Evolutionary conservation across 129 eudicot species (phyloP), one percentile per base, ranked within the genome.

Genomic region (Tagetes patula): DNA sequence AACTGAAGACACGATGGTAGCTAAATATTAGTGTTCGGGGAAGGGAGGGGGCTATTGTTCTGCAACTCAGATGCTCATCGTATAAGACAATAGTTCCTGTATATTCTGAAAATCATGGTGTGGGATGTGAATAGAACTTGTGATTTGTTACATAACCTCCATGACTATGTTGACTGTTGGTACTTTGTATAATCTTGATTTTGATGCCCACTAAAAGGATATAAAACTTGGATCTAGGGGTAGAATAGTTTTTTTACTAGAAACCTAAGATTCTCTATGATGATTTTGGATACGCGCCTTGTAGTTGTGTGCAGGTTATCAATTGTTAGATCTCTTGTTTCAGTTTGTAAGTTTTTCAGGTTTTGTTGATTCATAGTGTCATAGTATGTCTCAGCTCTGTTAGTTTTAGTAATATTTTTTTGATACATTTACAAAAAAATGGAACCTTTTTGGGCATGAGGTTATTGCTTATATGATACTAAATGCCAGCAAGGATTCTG

Each of bases 131-230:
- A 27, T 50, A 11, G 55, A 40, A 2, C 38, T 63, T 47, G 50
- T 58, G 67, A 72, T 59, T 42, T 43, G 1, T 40, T 55, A 56
- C 39, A 39, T 9, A 37, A 13, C 40, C 34, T 38, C 32, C 65
- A 31, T 65, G 30, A 52, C 7, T 33, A 8, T 64, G 65, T 39
- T 2, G 9, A 63, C 47, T 39, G 47, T 65, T 74, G 39, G 40
- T 38, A 20, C 78, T 49, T 34, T 20, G 27, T 20, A 8, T 48
- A 6, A 33, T 43, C 55, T 42, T 75, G 79, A 75, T 67, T 31
- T 40, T 52, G 27, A 39, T 31, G 74, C 67, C 8, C 8, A 53
- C 65, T 30, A 64, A 49, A 37, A 20, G 71, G 61, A 62, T 20
- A 62, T 34, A 34, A 62, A 47, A 49, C 63, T 64, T 4, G 5